A percentile compares a stretch with the other conserved stretches of the same genome.
Evolutionary conservation across 768 basidiomycete genomes (phyloP).

Genomic region (Mycena maculata): DNA sequence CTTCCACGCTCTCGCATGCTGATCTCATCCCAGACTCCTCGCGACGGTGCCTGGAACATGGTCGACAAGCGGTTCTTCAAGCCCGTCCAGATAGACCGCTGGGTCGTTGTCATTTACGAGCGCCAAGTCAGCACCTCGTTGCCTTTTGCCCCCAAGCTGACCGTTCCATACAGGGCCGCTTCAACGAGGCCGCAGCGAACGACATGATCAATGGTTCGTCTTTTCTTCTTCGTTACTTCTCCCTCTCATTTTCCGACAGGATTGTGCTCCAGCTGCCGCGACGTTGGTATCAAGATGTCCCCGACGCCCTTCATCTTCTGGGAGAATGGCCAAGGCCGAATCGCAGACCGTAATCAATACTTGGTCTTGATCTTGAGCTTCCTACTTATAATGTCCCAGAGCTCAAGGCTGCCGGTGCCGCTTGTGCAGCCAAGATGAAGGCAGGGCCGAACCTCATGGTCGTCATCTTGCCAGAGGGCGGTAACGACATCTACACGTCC

Average conservation of each 20-base stretch:
- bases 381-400: no score
- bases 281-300: constrained; percentile 71
- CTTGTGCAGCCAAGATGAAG: constrained; percentile 53
- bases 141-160: no score
- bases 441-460: constrained; percentile 69
- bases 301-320: constrained; percentile 60
- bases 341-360: no score
- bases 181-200: constrained; percentile 57
- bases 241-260: no score
- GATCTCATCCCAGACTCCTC: constrained; percentile 58
- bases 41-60: constrained; percentile 81
- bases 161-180: constrained; percentile 50
- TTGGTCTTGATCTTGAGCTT: no score
- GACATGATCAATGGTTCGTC: constrained; percentile 70
- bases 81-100: constrained; percentile 63
- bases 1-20: constrained; percentile 5
- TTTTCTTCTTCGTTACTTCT: no score
- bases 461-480: constrained; percentile 71
- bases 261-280: constrained; percentile 58
- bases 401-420: constrained; percentile 56
- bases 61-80: constrained; percentile 77
- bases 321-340: constrained; percentile 68
- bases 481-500: constrained; percentile 79
- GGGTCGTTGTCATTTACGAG: constrained; percentile 79
- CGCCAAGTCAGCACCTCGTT: constrained; percentile 43